These are phyloP conservation scores for Hymenochaete sp. DNA, from an alignment of 1,284 basidiomycete species.

Conservation along the genomic window DNA sequence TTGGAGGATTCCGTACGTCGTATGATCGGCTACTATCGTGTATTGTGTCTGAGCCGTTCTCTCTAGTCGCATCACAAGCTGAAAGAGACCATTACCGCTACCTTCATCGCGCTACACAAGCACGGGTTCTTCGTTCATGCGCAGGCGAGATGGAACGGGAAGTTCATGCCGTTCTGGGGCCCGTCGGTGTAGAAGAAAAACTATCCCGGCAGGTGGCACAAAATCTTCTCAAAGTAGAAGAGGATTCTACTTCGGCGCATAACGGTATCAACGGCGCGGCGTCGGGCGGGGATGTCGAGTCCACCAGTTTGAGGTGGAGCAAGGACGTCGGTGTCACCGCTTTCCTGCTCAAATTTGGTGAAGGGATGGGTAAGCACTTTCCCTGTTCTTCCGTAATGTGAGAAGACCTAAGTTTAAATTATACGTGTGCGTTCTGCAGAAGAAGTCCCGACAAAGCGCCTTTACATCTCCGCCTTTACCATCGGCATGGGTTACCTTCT, in stretches of 20 bases:
- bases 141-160: constrained; percentile 94
- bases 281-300: constrained; percentile 39
- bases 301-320: constrained; percentile 47
- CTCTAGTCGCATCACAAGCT: constrained; percentile 77
- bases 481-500: constrained; percentile 84
- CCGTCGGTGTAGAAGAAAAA: constrained; percentile 80
- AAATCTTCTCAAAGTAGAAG: constrained; percentile 62
- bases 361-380: constrained; percentile 63
- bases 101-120: constrained; percentile 62
- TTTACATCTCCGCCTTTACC: constrained; percentile 83
- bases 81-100: constrained; percentile 93
- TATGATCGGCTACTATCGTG: background rate
- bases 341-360: constrained; percentile 89
- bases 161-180: constrained; percentile 80
- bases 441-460: constrained; percentile 63
- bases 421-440: constrained; percentile 37
- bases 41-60: background rate
- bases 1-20: constrained; percentile 75
- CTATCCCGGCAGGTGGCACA: constrained; percentile 75
- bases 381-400: background rate
- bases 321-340: constrained; percentile 77
- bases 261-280: constrained; percentile 21
- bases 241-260: constrained; percentile 26
- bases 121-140: constrained; percentile 83
- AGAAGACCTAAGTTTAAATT: background rate